Percentiles rank a stretch among this genome's conserved stretches.
Evolutionary conservation across 768 basidiomycete genomes (phyloP).

Genomic region (Psilocybe tampanensis): DNA sequence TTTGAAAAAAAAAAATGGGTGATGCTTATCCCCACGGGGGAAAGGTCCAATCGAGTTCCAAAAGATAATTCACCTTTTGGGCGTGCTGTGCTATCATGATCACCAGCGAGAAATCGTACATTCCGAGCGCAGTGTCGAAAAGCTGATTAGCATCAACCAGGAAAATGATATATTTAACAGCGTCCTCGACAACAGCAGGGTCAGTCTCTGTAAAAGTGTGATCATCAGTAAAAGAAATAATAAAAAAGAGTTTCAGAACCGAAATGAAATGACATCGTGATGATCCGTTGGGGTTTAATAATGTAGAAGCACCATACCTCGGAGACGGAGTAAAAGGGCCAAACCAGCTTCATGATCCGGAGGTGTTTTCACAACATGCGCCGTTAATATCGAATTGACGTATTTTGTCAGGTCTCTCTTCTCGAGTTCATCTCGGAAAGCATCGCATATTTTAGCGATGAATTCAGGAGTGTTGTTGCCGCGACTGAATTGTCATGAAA

Average conservation of each 20-base stretch:
- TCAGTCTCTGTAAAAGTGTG: constrained; percentile 46
- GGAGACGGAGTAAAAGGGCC: constrained; percentile 69
- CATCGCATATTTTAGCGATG: constrained; percentile 75
- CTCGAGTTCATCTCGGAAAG: constrained; percentile 73
- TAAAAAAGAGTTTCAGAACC: neutral
- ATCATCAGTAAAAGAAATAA: neutral
- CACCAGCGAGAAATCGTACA: constrained; percentile 98
- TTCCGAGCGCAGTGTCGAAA: constrained; percentile 94
- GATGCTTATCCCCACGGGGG: neutral
- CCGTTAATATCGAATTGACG: constrained; percentile 89
- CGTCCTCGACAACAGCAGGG: constrained; percentile 86
- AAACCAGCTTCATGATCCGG: constrained; percentile 90
- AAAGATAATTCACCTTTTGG: constrained; percentile 68
- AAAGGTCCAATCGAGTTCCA: neutral
- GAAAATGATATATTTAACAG: constrained; percentile 98
- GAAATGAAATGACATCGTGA: neutral
- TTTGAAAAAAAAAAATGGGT: neutral
- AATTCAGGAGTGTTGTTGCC: constrained; percentile 58
- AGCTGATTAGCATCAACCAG: constrained; percentile 89
- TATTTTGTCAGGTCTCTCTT: constrained; percentile 73
- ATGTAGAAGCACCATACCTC: constrained; percentile 58
- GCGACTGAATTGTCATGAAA: constrained; percentile 42
- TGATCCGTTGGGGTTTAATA: constrained; percentile 1
- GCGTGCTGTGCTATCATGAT: constrained; percentile 96
- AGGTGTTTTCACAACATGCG: constrained; percentile 89